A percentile compares a stretch with the other conserved stretches of the same genome.
Conservation (phyloP, 345 rosid genomes). For the Citrus mangshanensis region DNA sequence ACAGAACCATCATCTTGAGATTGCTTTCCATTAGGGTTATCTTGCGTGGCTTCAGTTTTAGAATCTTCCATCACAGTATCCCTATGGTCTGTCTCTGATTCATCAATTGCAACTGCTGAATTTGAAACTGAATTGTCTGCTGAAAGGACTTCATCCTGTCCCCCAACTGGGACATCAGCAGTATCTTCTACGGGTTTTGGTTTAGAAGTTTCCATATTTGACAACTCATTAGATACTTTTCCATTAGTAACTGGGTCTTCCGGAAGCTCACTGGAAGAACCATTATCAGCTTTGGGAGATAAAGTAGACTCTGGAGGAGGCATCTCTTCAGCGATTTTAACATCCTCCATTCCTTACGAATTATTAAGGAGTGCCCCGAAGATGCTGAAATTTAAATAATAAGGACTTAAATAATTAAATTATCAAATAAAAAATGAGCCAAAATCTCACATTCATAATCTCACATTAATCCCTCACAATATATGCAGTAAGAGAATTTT, state of each 20-base stretch:
- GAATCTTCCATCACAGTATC: conserved; percentile 13
- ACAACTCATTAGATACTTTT: conserved; percentile 13
- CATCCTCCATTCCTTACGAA: conserved; percentile 47
- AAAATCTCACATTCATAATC: not conserved
- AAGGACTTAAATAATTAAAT: not conserved
- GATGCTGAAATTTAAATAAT: conserved; percentile 24
- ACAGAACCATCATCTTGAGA: conserved; percentile 21
- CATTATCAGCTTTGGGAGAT: conserved; percentile 12
- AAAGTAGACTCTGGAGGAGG: conserved; percentile 29
- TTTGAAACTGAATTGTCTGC: conserved; percentile 14
- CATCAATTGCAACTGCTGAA: conserved; percentile 20
- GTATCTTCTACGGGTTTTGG: conserved; percentile 8
- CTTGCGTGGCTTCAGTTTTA: conserved; percentile 12
- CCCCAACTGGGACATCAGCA: conserved; percentile 6
- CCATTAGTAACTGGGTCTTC: conserved; percentile 12
- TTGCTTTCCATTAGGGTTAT: conserved; percentile 14
- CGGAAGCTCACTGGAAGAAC: conserved; percentile 15
- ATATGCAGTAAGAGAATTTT: not conserved
- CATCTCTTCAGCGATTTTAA: conserved; percentile 22
- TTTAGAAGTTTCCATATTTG: conserved; percentile 14
- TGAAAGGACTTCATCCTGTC: conserved; percentile 14
- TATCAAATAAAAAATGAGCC: not conserved
- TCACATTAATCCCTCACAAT: not conserved
- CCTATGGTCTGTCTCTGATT: conserved; percentile 11
- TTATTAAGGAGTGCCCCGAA: conserved; percentile 5